Conservation (phyloP, 805 yeast genomes). For the Kuraishia capsulata region DNA sequence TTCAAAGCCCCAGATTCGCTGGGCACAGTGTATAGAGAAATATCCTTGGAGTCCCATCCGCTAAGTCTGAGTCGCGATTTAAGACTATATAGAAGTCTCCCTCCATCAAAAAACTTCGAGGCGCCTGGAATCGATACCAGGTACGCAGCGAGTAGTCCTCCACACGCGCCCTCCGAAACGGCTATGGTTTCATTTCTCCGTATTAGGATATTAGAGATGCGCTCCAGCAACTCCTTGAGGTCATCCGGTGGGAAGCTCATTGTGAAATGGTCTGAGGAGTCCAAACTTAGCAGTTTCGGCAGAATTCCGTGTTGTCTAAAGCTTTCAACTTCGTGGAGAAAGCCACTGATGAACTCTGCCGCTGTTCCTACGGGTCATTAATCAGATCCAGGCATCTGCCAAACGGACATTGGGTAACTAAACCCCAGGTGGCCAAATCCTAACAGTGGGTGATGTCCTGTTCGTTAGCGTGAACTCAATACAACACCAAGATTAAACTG, state of each 20-base stretch:
- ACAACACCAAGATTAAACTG: too few species aligned
- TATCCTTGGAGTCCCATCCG: constrained; percentile 73
- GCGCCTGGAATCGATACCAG: constrained; percentile 82
- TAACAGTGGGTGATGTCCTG: too few species aligned
- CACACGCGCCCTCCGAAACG: constrained; percentile 84
- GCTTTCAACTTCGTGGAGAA: too few species aligned
- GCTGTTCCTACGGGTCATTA: too few species aligned
- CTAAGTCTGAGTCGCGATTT: constrained; percentile 64
- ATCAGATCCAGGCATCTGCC: too few species aligned
- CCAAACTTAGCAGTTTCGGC: too few species aligned
- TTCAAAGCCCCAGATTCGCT: constrained; percentile 64
- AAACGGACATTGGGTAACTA: too few species aligned
- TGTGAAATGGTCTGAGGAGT: too few species aligned
- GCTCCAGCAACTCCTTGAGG: constrained; percentile 36
- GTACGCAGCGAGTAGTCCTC: constrained; percentile 76
- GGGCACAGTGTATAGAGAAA: constrained; percentile 72
- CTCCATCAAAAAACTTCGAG: constrained; percentile 74
- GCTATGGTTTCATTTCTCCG: constrained; percentile 57
- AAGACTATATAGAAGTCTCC: constrained; percentile 70
- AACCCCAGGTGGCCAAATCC: too few species aligned
- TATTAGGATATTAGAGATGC: constrained; percentile 50
- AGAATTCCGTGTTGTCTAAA: too few species aligned
- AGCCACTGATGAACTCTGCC: too few species aligned
- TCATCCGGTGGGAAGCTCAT: constrained; percentile 55
- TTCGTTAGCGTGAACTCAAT: too few species aligned